A percentile compares a stretch with the other conserved stretches of the same genome.
Evolutionary conservation across 2,329 filamentous ascomycete species (phyloP).

Genomic region (Nannizzia gypsea): DNA sequence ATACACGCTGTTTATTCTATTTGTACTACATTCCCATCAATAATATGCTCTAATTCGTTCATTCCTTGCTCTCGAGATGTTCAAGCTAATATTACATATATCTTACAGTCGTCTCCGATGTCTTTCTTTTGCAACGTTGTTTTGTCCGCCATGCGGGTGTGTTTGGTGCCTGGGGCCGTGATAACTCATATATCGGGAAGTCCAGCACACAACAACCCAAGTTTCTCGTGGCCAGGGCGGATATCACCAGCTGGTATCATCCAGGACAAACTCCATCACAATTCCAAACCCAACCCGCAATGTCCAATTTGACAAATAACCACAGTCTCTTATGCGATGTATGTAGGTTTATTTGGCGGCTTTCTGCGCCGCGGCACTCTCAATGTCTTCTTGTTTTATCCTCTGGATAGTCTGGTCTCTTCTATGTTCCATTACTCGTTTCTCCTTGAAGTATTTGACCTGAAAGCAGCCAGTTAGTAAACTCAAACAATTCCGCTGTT

Average conservation of each 20-base stretch:
- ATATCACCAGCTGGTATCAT: background rate
- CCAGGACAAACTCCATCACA: background rate
- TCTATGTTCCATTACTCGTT: conserved; percentile 81
- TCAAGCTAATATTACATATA: background rate
- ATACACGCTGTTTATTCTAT: background rate
- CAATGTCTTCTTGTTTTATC: conserved; percentile 54
- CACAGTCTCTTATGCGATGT: background rate
- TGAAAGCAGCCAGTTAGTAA: conserved; percentile 26
- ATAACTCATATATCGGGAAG: background rate
- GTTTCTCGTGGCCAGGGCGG: background rate
- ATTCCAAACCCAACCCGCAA: background rate
- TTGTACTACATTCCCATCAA: background rate
- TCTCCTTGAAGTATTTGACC: conserved; percentile 97
- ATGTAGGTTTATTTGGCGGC: background rate
- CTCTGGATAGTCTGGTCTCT: conserved; percentile 67
- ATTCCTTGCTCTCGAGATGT: background rate
- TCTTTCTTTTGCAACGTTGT: background rate
- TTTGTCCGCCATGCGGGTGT: background rate
- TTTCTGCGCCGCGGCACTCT: background rate
- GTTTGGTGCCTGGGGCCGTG: background rate
- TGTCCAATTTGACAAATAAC: background rate
- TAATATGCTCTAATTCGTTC: background rate
- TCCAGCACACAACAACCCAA: background rate
- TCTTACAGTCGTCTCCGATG: background rate
- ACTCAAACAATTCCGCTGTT: background rate